Evolutionary conservation across 495 filamentous ascomycete species (phyloP).

Genomic region (Neurospora sp.): DNA sequence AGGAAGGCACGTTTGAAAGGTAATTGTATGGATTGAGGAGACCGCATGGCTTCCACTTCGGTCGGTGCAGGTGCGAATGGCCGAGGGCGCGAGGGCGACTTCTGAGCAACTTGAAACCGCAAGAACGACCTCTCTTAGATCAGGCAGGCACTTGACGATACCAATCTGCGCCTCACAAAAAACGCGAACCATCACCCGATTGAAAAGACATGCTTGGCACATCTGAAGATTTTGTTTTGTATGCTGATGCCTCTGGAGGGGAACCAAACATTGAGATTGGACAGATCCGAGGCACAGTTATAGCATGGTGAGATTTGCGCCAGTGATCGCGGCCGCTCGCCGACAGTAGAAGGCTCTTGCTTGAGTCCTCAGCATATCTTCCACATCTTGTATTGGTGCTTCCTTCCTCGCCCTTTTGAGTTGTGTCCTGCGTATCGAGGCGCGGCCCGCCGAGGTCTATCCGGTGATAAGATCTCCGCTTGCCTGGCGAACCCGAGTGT

Average conservation of each 20-base stretch:
- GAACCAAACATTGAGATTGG: no score
- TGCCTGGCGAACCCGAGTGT: neutral
- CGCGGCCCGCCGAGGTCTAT: neutral
- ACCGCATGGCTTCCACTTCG: neutral
- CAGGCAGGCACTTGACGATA: neutral
- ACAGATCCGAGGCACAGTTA: neutral
- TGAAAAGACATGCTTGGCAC: no score
- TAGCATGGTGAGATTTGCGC: neutral
- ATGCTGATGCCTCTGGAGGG: no score
- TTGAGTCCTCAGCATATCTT: neutral
- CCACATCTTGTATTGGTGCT: neutral
- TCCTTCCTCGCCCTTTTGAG: neutral
- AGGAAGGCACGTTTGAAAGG: neutral
- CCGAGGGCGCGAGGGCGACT: neutral
- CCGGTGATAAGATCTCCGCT: neutral
- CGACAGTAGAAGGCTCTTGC: neutral
- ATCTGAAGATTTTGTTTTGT: no score
- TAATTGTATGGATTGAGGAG: neutral
- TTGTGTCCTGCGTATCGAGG: neutral
- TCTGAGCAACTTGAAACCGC: neutral
- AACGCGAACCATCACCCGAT: no score
- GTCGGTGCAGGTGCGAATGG: neutral
- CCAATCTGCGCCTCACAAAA: neutral
- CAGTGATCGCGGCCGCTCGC: neutral
- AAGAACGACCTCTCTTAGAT: neutral